These are phyloP conservation scores for Botryosphaeria agaves DNA, from an alignment of 2,329 filamentous ascomycete species.

Conservation along the genomic window DNA sequence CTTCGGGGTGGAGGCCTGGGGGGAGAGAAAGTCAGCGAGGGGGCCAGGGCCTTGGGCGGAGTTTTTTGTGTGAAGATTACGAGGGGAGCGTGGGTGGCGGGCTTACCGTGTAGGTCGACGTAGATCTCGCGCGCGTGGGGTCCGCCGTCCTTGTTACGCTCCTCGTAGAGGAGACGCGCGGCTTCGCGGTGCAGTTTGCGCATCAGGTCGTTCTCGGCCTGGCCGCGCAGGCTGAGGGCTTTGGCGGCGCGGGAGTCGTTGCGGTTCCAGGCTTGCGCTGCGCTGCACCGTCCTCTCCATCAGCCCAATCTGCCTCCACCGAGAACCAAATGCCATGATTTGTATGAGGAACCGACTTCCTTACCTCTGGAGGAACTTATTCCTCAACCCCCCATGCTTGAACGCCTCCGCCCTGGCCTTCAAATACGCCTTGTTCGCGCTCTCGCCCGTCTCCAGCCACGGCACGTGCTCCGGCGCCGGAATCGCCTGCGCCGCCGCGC, in stretches of 20 bases:
- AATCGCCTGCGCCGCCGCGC: conserved; percentile 66
- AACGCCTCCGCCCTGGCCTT: conserved; percentile 92
- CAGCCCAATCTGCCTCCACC: conserved; percentile 6
- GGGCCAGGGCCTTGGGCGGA: too few relatives aligned
- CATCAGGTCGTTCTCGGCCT: conserved; percentile 96
- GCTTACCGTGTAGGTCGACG: conserved; percentile 66
- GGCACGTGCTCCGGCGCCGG: conserved; percentile 80
- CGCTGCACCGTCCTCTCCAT: conserved; percentile 33
- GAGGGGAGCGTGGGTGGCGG: too few relatives aligned
- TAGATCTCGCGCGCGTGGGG: conserved; percentile 56
- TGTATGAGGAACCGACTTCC: conserved; percentile 9
- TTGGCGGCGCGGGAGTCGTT: conserved; percentile 95
- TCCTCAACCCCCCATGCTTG: conserved; percentile 87
- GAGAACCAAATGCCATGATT: too few relatives aligned
- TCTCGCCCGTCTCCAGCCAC: conserved; percentile 87
- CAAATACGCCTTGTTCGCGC: conserved; percentile 83
- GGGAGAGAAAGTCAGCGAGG: conserved; percentile 2
- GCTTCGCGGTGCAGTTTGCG: conserved; percentile 91
- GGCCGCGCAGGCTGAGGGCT: conserved; percentile 79
- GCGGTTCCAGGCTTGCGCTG: conserved; percentile 95
- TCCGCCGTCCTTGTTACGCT: conserved; percentile 57
- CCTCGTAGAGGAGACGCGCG: conserved; percentile 78
- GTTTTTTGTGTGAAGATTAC: background rate
- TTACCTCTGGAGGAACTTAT: conserved; percentile 92
- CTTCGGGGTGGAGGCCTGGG: conserved; percentile 76